Base-by-base conservation (phyloP, 106 monocot species). In the Chionographis japonica region DNA sequence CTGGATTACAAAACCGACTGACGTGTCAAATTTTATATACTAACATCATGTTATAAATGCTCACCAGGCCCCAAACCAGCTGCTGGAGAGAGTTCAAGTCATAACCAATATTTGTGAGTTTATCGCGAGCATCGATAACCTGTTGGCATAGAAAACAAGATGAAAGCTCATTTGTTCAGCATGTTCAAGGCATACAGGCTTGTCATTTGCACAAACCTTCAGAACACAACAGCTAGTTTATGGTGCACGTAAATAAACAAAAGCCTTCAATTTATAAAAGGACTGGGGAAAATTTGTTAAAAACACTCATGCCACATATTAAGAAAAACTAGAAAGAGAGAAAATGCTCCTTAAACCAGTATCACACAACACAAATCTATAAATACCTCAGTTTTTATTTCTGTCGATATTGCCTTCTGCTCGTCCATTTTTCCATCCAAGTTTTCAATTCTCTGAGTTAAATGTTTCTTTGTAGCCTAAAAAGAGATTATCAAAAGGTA, bases 401-500 rank as follows among this genome's bases (percentile, higher is more conserved):
- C 71, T 62, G 54, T 72, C 53, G 86, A 81, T 20, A 84, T 78
- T 55, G 66, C 69, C 58, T 90, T 90, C 60, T 90, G 90, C 51
- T 90, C 86, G 51, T 86, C 90, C 65, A 90, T 42, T 72, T 80
- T 85, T 51, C 79, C 89, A 82, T 89, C 89, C 72, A 89, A 70
- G 40, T 72, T 70, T 56, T 85, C 61, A 56, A 89, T 89, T 42
- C 85, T 79, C 63, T 85, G 89, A 58, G 89, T 79, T 70, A 89
- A 73, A 71, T 89, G 85, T 8, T 68, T 75, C 67, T 85, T 89
- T 54, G 89, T 70, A 18, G 76, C 81, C 89, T 89, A 14, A 27
- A 36, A 11, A 42, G 62, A 17, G 43, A 70, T 46, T 10, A 46
- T 46, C 46, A 46, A 46, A 10, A 46, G 5, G 46, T 46, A 46